Percentiles rank a stretch among this genome's conserved stretches.
Conservation (phyloP, 352 stramenopile genomes). For the Globisporangium middletonii region DNA sequence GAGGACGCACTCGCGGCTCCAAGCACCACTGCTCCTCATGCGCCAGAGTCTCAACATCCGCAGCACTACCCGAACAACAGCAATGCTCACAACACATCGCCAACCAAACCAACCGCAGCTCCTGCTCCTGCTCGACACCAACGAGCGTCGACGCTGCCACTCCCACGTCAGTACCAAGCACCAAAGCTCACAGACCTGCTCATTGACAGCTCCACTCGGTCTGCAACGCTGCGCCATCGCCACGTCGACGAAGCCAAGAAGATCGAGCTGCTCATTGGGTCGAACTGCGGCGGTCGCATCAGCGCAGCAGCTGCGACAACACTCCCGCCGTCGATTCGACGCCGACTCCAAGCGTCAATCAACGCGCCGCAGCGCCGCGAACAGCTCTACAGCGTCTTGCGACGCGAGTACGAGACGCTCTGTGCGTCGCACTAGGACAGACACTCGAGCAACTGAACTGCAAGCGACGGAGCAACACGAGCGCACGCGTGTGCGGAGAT, state of each 20-base stretch:
- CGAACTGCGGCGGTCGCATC: slow-evolving; percentile 45
- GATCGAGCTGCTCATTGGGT: slow-evolving; percentile 59
- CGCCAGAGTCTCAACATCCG: not conserved
- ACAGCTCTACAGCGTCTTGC: slow-evolving; percentile 45
- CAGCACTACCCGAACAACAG: not conserved
- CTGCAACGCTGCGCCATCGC: slow-evolving; percentile 13
- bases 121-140: not conserved
- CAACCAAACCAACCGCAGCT: not conserved
- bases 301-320: slow-evolving; percentile 39
- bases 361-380: slow-evolving; percentile 42
- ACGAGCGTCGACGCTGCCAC: not conserved
- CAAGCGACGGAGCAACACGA: not conserved
- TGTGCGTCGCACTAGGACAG: not conserved
- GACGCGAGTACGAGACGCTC: slow-evolving; percentile 36
- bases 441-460: not conserved
- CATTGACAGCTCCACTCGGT: slow-evolving; percentile 42
- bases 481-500: slow-evolving; percentile 6
- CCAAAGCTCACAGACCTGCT: slow-evolving; percentile 32
- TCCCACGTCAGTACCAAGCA: slow-evolving; percentile 8
- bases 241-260: slow-evolving; percentile 55
- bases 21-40: not conserved
- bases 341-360: slow-evolving; percentile 35
- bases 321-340: slow-evolving; percentile 42
- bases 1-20: slow-evolving; percentile 1
- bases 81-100: not conserved